Percentiles rank a stretch among this genome's conserved stretches.
These are phyloP conservation scores for Ramaria rubella DNA, from an alignment of 768 basidiomycete species.

Conservation along the genomic window DNA sequence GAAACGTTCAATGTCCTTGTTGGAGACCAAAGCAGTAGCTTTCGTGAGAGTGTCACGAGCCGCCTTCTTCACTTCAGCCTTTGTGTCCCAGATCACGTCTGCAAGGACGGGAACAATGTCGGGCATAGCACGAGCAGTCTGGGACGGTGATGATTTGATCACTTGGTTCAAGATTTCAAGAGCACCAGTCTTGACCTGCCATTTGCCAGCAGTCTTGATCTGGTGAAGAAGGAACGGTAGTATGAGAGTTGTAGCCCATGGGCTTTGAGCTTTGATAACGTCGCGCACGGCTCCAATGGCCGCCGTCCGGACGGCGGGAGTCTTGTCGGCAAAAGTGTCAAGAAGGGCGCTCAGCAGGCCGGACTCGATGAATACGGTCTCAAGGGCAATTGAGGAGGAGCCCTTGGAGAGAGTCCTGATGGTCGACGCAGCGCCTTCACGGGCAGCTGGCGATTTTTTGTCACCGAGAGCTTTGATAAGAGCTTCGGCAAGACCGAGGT, in stretches of 20 bases:
- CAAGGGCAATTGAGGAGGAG: slow-evolving; percentile 73
- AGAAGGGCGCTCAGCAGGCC: slow-evolving; percentile 82
- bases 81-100: slow-evolving; percentile 98
- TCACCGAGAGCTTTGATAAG: slow-evolving; percentile 80
- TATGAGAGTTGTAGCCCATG: slow-evolving; percentile 78
- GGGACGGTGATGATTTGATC: slow-evolving; percentile 71
- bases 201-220: slow-evolving; percentile 94
- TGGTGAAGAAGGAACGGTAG: slow-evolving; percentile 87
- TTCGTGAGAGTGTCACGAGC: slow-evolving; percentile 92
- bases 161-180: slow-evolving; percentile 81
- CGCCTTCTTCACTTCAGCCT: slow-evolving; percentile 97
- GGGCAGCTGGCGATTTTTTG: slow-evolving; percentile 91
- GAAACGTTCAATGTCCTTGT: slow-evolving; percentile 97
- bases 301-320: slow-evolving; percentile 77
- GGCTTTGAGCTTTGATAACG: slow-evolving; percentile 74
- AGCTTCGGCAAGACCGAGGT: slow-evolving; percentile 65
- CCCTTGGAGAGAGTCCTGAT: slow-evolving; percentile 53
- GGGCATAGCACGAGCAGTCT: slow-evolving; percentile 85
- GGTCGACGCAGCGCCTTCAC: slow-evolving; percentile 80
- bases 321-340: slow-evolving; percentile 93
- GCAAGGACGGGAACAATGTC: slow-evolving; percentile 92
- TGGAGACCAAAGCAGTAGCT: slow-evolving; percentile 89
- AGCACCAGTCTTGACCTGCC: slow-evolving; percentile 92
- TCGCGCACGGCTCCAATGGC: slow-evolving; percentile 77
- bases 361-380: slow-evolving; percentile 81